These are phyloP conservation scores for Aspergillus viridinutans DNA, from an alignment of 2,329 filamentous ascomycete species.

Conservation along the genomic window DNA sequence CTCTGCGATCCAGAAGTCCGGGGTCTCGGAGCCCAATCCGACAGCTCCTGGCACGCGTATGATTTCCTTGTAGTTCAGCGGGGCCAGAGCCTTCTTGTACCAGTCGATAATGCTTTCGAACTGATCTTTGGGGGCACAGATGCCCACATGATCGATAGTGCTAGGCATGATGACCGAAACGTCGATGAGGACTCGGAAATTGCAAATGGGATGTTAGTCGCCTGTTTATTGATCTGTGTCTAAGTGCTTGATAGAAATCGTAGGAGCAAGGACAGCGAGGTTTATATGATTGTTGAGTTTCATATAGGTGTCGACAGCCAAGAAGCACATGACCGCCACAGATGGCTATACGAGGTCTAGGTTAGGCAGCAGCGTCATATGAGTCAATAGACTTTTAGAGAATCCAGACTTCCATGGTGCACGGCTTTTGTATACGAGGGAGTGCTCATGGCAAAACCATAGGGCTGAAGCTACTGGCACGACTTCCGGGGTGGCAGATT, in stretches of 20 bases:
- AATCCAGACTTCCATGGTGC: neutral
- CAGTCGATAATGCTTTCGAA: slow-evolving; percentile 26
- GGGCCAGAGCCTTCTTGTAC: slow-evolving; percentile 25
- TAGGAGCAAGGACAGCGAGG: neutral
- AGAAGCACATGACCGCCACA: neutral
- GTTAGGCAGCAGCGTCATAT: neutral
- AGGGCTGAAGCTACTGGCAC: too few species aligned
- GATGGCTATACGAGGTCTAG: neutral
- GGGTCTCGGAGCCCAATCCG: slow-evolving; percentile 25
- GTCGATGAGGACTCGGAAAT: too few species aligned
- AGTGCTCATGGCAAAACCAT: too few species aligned
- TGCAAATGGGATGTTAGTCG: too few species aligned
- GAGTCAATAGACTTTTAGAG: neutral
- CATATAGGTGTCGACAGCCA: neutral
- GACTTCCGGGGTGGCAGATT: too few species aligned
- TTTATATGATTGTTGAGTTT: neutral
- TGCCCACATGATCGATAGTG: slow-evolving; percentile 24
- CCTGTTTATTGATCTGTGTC: too few species aligned
- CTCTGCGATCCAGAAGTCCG: slow-evolving; percentile 28
- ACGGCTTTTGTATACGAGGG: too few species aligned
- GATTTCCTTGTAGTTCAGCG: slow-evolving; percentile 27
- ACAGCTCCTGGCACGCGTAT: slow-evolving; percentile 24
- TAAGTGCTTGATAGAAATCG: neutral
- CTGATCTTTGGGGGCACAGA: slow-evolving; percentile 22
- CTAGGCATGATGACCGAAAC: neutral